Percentiles rank a stretch among this genome's conserved stretches.
Evolutionary conservation across 176 grass and related monocot genomes (phyloP).

Genomic region (Carex littledalei): DNA sequence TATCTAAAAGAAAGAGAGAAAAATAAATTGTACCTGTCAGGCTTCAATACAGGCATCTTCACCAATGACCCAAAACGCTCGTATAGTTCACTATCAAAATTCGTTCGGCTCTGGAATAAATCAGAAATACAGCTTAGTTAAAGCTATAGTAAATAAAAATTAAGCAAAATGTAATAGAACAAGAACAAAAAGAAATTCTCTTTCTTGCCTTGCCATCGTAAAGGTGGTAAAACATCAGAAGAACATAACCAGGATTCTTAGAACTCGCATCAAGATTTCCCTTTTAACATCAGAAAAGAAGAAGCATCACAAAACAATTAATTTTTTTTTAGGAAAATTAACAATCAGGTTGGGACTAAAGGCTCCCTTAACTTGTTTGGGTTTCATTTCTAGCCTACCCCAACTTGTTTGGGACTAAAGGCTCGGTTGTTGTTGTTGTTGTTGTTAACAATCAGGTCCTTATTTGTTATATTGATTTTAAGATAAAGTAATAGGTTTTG

Average conservation of each 20-base stretch:
- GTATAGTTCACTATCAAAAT: conserved; percentile 80
- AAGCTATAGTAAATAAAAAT: conserved; percentile 15
- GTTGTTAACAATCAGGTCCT: too few species aligned
- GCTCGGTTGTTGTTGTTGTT: too few species aligned
- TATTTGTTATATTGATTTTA: too few species aligned
- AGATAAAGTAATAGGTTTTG: too few species aligned
- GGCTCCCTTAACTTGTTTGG: too few species aligned
- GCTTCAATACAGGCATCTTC: conserved; percentile 91
- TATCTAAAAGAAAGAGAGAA: background rate
- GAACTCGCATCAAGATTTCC: conserved; percentile 85
- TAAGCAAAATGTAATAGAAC: conserved; percentile 9
- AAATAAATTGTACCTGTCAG: conserved; percentile 53
- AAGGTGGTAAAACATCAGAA: conserved; percentile 97
- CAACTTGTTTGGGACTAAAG: too few species aligned
- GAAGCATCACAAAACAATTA: conserved; percentile 16
- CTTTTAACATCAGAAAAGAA: conserved; percentile 43
- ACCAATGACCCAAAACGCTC: conserved; percentile 88
- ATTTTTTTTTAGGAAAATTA: too few species aligned
- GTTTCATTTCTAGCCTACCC: too few species aligned
- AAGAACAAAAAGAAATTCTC: background rate
- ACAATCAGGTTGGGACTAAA: too few species aligned
- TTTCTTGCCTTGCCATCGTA: conserved; percentile 90
- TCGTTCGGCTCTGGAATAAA: conserved; percentile 62
- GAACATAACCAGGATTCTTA: conserved; percentile 76
- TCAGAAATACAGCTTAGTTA: conserved; percentile 12